Base-by-base conservation (phyloP, 306 rosid species). In the Cucumis melo region DNA sequence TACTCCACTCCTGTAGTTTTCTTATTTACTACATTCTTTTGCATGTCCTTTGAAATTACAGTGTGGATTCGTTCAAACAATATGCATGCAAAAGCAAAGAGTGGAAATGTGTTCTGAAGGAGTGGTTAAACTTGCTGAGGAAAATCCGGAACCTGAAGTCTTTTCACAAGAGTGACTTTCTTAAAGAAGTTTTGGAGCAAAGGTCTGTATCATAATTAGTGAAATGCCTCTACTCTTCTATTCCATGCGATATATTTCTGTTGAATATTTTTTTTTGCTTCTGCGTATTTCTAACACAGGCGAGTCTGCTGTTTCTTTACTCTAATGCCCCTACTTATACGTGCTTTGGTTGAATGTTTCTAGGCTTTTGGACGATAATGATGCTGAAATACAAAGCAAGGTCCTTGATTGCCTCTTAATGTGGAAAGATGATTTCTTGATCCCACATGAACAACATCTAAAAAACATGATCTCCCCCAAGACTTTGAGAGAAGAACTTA, bases 311-410 rank as follows among this genome's bases (percentile, higher is more conserved):
- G 44, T n/a, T 63, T 55, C 12, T 63, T 77, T 64, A 50, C 55
- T 42, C 29, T 64, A 36, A 70, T 13, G 38, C 17, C 41, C 62
- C 41, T 71, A 8, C 42, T 3, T 61, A 29, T 44, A 14, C 67
- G 36, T 64, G 68, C 56, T 77, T 79, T 82, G 75, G 17, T 79
- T 77, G 64, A 62, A 80, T 81, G 75, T 80, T 58, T 75, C 60
- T 85, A 94, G 98, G 89, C 89, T 94, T 77, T 80, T 91, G 64
- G 98, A 94, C 80, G 97, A 90, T 77, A 89, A 89, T 86, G 97
- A 91, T 86, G 89, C 89, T 77, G 96, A 94, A 83, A 84, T 91
- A 83, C 98, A 91, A 81, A 76, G 81, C 83, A 84, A 80, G 83
- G 98, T 89, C 85, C 86, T 94, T 73, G 96, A 94, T 75, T 94